phyloP scores from a whole-genome alignment of 2,329 filamentous ascomycete genomes.

The Zalaria sp. region DNA sequence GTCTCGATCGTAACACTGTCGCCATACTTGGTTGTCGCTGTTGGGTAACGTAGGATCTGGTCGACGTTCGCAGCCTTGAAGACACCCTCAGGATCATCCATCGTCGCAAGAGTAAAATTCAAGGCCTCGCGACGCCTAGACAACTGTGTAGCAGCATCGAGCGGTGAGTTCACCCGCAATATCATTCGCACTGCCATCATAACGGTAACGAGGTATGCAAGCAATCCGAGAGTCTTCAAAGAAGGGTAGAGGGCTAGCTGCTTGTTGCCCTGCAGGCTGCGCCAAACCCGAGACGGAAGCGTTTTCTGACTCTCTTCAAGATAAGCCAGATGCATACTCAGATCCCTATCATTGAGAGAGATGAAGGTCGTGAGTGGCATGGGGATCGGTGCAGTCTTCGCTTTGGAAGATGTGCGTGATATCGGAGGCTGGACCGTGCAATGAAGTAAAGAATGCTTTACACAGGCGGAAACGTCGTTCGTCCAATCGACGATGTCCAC shows the following conservation, averaged over 20 bases:
- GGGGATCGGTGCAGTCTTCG: background rate
- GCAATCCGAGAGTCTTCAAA: too few relatives aligned
- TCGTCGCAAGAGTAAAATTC: too few relatives aligned
- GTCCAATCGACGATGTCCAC: background rate
- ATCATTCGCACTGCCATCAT: too few relatives aligned
- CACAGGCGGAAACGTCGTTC: background rate
- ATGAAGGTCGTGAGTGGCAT: background rate
- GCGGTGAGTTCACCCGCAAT: too few relatives aligned
- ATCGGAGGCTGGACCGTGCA: background rate
- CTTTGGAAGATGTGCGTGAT: background rate
- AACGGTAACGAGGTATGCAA: too few relatives aligned
- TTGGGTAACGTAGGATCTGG: slow-evolving; percentile 2
- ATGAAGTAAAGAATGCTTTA: background rate
- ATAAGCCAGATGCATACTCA: background rate
- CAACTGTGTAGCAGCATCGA: too few relatives aligned
- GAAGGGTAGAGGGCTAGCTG: too few relatives aligned
- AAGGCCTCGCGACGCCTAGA: too few relatives aligned
- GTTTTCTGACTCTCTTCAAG: background rate
- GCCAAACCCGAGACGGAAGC: too few relatives aligned
- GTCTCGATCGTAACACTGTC: background rate
- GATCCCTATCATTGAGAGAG: background rate
- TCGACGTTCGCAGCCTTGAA: background rate
- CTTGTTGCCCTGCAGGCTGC: too few relatives aligned
- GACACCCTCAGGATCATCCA: too few relatives aligned
- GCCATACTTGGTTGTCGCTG: background rate